Conservation (phyloP, 2,329 filamentous ascomycete genomes). For the Monosporascus ibericus region DNA sequence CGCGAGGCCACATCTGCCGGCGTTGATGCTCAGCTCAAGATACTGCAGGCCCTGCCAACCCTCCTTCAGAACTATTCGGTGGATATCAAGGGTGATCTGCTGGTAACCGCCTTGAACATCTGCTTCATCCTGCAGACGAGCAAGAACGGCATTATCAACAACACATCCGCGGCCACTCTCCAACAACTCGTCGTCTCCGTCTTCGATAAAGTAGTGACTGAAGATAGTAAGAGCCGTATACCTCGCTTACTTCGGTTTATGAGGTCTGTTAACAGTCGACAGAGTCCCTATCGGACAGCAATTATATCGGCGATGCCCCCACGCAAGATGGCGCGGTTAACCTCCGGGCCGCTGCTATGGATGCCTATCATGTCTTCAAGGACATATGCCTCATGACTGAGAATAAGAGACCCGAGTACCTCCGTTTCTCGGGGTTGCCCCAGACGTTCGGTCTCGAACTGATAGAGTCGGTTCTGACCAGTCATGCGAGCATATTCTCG, state of each 20-base stretch:
- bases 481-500: slow-evolving; percentile 70
- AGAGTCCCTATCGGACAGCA: slow-evolving; percentile 44
- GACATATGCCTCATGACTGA: slow-evolving; percentile 87
- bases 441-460: slow-evolving; percentile 77
- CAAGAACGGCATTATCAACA: slow-evolving; percentile 90
- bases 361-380: slow-evolving; percentile 82
- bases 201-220: slow-evolving; percentile 81
- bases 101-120: slow-evolving; percentile 79
- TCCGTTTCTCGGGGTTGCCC: slow-evolving; percentile 71
- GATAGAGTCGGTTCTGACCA: slow-evolving; percentile 26
- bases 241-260: neutral
- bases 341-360: slow-evolving; percentile 70
- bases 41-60: slow-evolving; percentile 84
- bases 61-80: slow-evolving; percentile 83
- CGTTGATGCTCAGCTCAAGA: slow-evolving; percentile 91
- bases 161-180: slow-evolving; percentile 91
- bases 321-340: slow-evolving; percentile 58
- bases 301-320: slow-evolving; percentile 61
- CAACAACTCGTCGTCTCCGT: slow-evolving; percentile 90
- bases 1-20: slow-evolving; percentile 75
- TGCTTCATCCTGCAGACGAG: slow-evolving; percentile 87
- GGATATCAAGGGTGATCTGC: slow-evolving; percentile 72
- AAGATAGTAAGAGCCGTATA: slow-evolving; percentile 61
- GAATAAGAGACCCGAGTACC: slow-evolving; percentile 73
- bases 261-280: slow-evolving; percentile 9